Evolutionary conservation across 1,139 yeast species (phyloP).

Genomic region (Sugiyamaella xylanicola): DNA sequence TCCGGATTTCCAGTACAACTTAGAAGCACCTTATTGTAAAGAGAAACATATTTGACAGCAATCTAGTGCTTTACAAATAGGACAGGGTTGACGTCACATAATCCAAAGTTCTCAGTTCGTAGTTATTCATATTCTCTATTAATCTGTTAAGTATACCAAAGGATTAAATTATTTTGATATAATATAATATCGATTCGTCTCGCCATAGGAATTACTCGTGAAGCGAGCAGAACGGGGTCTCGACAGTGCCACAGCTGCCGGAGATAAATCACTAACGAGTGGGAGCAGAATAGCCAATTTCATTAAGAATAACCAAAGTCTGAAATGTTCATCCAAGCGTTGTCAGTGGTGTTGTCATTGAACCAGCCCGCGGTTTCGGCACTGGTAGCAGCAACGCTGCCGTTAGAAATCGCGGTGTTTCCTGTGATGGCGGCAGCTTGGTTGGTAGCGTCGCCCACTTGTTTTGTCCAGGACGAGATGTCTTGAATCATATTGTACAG

Average conservation of each 20-base stretch:
- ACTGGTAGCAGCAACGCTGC: slow-evolving; percentile 12
- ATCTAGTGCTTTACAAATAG: too few species aligned
- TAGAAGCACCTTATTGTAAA: too few species aligned
- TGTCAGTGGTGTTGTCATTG: slow-evolving; percentile 30
- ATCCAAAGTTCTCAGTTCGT: too few species aligned
- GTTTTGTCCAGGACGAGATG: slow-evolving; percentile 58
- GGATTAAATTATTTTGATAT: neutral
- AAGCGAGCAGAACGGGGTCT: neutral
- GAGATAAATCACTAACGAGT: neutral
- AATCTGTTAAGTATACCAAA: neutral
- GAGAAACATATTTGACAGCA: too few species aligned
- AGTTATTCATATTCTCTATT: too few species aligned
- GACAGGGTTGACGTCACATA: too few species aligned
- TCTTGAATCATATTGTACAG: slow-evolving; percentile 58
- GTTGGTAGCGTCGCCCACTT: slow-evolving; percentile 22
- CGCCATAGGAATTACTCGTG: neutral
- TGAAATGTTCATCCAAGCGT: slow-evolving; percentile 31
- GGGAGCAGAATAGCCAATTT: slow-evolving; percentile 15
- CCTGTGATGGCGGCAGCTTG: slow-evolving; percentile 3
- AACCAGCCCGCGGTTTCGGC: slow-evolving; percentile 25
- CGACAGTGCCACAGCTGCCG: neutral
- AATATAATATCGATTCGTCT: neutral
- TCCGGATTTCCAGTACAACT: too few species aligned
- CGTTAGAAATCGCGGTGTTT: slow-evolving; percentile 1
- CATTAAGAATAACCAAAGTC: slow-evolving; percentile 29